Percentiles rank a stretch among this genome's conserved stretches.
These are phyloP conservation scores for Leccinellum rugosiceps DNA, from an alignment of 768 basidiomycete species.

Conservation along the genomic window DNA sequence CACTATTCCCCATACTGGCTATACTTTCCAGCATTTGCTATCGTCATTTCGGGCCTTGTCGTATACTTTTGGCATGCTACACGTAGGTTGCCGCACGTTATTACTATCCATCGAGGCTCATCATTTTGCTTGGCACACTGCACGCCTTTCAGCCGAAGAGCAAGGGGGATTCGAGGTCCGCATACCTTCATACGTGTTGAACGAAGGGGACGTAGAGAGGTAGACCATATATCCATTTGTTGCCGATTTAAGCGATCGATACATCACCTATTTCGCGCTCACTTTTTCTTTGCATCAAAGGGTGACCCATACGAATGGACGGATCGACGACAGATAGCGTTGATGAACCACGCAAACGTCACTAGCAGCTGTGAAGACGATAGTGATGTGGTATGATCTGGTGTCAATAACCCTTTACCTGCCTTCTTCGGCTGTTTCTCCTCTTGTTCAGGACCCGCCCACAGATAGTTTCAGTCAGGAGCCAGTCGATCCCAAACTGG, in stretches of 20 bases:
- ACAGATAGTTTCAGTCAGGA: background rate
- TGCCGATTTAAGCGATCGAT: background rate
- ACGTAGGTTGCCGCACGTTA: slow-evolving; percentile 47
- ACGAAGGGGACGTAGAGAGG: background rate
- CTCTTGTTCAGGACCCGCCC: background rate
- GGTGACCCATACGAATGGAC: background rate
- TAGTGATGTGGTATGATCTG: background rate
- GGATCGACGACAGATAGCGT: background rate
- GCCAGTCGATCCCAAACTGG: background rate
- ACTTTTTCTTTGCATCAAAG: background rate
- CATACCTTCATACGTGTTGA: slow-evolving; percentile 21
- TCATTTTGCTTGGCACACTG: background rate
- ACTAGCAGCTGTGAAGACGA: no score
- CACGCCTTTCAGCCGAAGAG: slow-evolving; percentile 54
- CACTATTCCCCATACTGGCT: slow-evolving; percentile 85
- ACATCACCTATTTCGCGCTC: background rate
- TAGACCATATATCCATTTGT: background rate
- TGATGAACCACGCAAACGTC: no score
- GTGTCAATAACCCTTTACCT: no score
- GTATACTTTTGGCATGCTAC: slow-evolving; percentile 84
- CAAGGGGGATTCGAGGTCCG: slow-evolving; percentile 48
- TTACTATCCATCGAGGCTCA: background rate
- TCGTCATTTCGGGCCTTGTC: slow-evolving; percentile 70
- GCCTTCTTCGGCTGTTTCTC: background rate
- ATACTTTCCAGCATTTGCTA: slow-evolving; percentile 75